Base-by-base conservation (phyloP, 2,329 filamentous ascomycete species). In the Aspergillus sp. region DNA sequence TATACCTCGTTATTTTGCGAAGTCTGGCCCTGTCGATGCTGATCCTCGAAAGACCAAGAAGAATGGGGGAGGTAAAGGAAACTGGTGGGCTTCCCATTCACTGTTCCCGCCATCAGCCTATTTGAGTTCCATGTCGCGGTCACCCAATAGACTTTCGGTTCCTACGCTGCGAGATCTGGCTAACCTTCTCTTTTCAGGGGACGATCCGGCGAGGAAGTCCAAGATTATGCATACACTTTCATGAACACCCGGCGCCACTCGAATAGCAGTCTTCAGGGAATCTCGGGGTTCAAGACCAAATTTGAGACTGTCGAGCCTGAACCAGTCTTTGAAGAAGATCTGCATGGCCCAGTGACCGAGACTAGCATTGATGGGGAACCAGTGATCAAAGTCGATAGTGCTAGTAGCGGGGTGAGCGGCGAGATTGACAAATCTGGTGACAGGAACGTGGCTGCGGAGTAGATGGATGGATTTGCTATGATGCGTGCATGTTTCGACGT, bases 31-130 rank as follows among this genome's bases (percentile, higher is more conserved):
- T 75, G 83, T 87, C 71, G 93, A 93, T 74, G 83, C 85, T 69
- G 91, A 96, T 74, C 94, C 95, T 64, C 93, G 92, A 79, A 95
- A 96, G 84, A 89, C 91, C 76, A 99, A 99, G 89, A 99, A 99
- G 84, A 91, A 96, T 74, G 94, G 94, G 66, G 90, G 87, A 69
- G 94, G 94, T 69, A 93, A 91, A 80, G 92, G 91, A 75, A 97
- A 97, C 80, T 99, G 94, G 94, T 97, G 86, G 79, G 89, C 72
- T 4, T 45, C 43, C 15, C 9, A 8, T 13, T 46, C 58, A 38
- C 59, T 31, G 30, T 15, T 8, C 28, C 46, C 22, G 19, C 46
- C 31, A 25, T 45, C 47, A 41, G 9, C 9, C 34, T 19, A 19
- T 19, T 19, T 19, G 19, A 19, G 19, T 19, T 19, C 19, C 19